Evolutionary conservation across 176 grass and related monocot genomes (phyloP), one percentile per base, ranked within the genome.

Genomic region (Oryza brachyantha): DNA sequence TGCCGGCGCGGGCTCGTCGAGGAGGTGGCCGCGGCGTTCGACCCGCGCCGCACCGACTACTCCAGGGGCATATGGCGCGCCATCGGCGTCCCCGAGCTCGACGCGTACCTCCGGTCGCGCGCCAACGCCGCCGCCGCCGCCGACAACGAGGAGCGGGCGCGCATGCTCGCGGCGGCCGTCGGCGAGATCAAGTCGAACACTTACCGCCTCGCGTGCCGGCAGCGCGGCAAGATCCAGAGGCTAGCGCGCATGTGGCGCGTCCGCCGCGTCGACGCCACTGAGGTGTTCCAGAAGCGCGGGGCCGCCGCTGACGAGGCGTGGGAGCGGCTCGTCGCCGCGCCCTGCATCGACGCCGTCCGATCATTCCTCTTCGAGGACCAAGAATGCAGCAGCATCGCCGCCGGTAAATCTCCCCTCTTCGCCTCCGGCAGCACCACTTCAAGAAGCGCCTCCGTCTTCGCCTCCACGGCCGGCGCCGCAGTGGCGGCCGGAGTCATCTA

Each of bases 41-140:
- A 96, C 29, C 84, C 77, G 0, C 62, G 81, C 70, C 83, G 75
- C 32, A 87, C 76, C 10, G 92, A 99, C 52, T 99, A 99, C 79
- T 86, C 90, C 2, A 85, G 75, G 34, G 96, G 96, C 1, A 42
- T 99, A 4, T 81, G 96, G 61, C 83, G 88, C 4, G 85, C 96
- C 66, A 99, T 99, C 75, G 96, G 96, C 13, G 92, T 89, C 34
- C 90, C 92, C 1, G 96, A 99, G 81, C 76, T 99, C 76, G 92
- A 99, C 63, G 73, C 82, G 0, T 99, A 95, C 73, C 73, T 99
- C 10, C 79, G 92, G 0, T 77, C 90, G 5, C 57, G 85, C 79
- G 80, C 75, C 22, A 7, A 3, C 10, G 61, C 32, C 66, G 84
- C 83, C 79, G 80, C 75, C 22, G 9, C 5, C 10, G 61, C 32